These are phyloP conservation scores for Pseudogymnoascus sp. DNA, from an alignment of 2,329 filamentous ascomycete species.

Conservation along the genomic window DNA sequence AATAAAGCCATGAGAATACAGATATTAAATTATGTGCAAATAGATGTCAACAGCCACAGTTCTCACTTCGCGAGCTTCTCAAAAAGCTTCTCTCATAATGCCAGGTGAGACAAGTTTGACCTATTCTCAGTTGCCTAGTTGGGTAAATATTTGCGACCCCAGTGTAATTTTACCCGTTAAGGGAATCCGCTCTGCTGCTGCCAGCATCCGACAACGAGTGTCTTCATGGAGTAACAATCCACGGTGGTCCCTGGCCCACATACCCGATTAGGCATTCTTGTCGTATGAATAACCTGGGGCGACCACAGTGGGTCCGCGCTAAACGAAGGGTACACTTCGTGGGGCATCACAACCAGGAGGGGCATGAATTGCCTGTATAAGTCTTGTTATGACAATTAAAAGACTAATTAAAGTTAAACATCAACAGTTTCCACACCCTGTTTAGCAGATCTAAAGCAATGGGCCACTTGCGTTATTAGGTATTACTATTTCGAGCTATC, in stretches of 20 bases:
- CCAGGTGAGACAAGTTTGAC: background rate
- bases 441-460: background rate
- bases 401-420: background rate
- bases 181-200: background rate
- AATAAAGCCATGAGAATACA: background rate
- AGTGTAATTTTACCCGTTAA: background rate
- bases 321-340: background rate
- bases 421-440: background rate
- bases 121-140: slow-evolving; percentile 1
- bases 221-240: background rate
- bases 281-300: background rate
- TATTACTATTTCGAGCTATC: slow-evolving; percentile 5
- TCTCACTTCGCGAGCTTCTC: background rate
- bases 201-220: background rate
- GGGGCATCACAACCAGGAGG: background rate
- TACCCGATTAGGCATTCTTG: slow-evolving; percentile 1
- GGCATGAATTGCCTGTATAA: background rate
- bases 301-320: background rate
- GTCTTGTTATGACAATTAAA: background rate
- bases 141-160: background rate
- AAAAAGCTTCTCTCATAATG: background rate
- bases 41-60: background rate
- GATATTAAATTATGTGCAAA: background rate
- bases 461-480: slow-evolving; percentile 2
- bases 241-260: background rate